phyloP scores from a whole-genome alignment of 495 filamentous ascomycete genomes.

The Talaromyces proteolyticus region DNA sequence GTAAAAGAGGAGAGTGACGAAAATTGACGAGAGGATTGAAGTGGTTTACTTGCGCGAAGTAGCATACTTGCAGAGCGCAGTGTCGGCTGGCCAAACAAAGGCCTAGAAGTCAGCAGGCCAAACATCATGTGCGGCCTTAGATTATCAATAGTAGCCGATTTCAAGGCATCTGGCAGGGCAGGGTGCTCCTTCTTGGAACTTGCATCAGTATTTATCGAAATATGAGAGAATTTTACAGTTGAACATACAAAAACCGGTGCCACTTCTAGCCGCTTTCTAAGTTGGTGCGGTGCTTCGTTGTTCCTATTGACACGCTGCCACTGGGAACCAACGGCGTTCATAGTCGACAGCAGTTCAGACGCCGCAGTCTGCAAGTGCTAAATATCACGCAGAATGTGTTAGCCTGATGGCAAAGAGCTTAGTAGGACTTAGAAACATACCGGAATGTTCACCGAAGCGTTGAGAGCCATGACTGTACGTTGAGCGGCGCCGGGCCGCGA shows the following conservation, averaged over 20 bases:
- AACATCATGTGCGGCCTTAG: constrained; percentile 14
- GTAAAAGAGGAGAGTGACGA: constrained; percentile 30
- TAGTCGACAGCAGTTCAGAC: constrained; percentile 30
- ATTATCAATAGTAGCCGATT: constrained; percentile 19
- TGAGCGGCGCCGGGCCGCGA: constrained; percentile 38
- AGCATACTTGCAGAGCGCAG: constrained; percentile 2
- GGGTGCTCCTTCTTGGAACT: background rate
- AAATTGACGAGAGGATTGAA: constrained; percentile 22
- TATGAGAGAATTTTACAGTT: background rate
- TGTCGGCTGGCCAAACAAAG: background rate
- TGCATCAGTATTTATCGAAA: background rate
- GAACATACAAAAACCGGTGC: background rate
- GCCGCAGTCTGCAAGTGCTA: constrained; percentile 33
- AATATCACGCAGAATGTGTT: background rate
- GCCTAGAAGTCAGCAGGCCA: constrained; percentile 5
- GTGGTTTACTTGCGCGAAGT: constrained; percentile 7
- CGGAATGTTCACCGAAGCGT: constrained; percentile 32
- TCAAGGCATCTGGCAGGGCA: constrained; percentile 23
- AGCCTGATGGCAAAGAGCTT: background rate
- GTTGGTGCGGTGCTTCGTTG: constrained; percentile 4
- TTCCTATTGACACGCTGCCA: background rate
- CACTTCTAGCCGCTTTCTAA: background rate
- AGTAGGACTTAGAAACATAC: constrained; percentile 17
- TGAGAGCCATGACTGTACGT: constrained; percentile 45
- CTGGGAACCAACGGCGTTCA: constrained; percentile 2